Evolutionary conservation across 805 yeast species (phyloP).

Genomic region (Lipomyces lipofer): DNA sequence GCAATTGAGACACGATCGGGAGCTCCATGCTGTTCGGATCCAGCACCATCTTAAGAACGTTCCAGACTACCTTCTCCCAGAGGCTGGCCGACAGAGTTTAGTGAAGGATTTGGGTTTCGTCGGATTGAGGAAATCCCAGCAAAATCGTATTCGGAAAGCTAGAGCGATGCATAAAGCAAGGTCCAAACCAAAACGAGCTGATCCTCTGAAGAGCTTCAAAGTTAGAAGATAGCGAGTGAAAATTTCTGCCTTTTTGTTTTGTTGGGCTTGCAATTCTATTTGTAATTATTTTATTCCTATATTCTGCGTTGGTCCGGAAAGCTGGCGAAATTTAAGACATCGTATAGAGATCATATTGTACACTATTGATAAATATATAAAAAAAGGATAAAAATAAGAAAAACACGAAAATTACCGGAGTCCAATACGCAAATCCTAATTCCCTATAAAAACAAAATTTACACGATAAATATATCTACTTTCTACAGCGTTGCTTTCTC

Average conservation of each 20-base stretch:
- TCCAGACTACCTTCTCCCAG: constrained; percentile 88
- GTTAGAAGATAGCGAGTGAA: constrained; percentile 14
- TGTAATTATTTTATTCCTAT: background rate
- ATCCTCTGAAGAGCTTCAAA: constrained; percentile 63
- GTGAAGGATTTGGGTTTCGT: constrained; percentile 32
- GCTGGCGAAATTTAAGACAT: background rate
- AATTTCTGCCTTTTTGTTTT: background rate
- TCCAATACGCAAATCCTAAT: background rate
- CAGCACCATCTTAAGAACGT: constrained; percentile 87
- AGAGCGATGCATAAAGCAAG: constrained; percentile 25
- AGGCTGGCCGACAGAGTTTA: constrained; percentile 37
- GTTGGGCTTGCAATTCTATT: background rate
- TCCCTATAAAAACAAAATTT: constrained; percentile 2
- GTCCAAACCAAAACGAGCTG: constrained; percentile 39
- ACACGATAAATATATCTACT: constrained; percentile 2
- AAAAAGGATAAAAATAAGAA: background rate
- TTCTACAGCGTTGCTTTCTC: constrained; percentile 30
- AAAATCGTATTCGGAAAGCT: constrained; percentile 35
- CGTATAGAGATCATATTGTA: background rate
- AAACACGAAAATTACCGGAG: background rate
- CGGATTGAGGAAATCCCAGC: constrained; percentile 31
- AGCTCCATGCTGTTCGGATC: constrained; percentile 74
- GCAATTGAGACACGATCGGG: constrained; percentile 88
- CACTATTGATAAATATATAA: background rate
- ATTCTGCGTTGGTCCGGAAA: background rate